Base-by-base conservation (phyloP, 2,329 filamentous ascomycete species). In the Aspergillus pseudotamarii region DNA sequence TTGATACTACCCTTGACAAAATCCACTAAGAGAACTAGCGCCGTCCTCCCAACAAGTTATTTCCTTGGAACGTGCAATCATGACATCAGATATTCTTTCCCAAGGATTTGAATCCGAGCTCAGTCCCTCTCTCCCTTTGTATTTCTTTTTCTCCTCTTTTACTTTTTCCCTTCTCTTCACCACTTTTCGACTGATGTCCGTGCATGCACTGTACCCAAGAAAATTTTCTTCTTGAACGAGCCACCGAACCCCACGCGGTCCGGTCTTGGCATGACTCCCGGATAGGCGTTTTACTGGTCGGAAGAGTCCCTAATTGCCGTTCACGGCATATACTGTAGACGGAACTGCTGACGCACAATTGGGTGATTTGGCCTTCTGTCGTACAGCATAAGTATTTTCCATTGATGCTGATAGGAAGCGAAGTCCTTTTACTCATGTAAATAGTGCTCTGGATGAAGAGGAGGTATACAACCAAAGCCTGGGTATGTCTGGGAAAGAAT, bases 51-150 rank as follows among this genome's bases (percentile, higher is more conserved):
- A 55, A 55, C 51, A 55, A n/a, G 51, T 55, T 55, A 55, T 55
- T 55, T 36, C 51, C 51, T 55, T 55, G 51, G 51, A 55, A 55
- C 51, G 21, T 55, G 34, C 32, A 30, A 55, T 38, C 11, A 55
- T 55, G 51, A 55, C 51, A 55, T 55, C 51, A 55, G 51, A 55
- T 26, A 6, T 21, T 19, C 14, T 32, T 32, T 9, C 28, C n/a
- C 28, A 23, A 32, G 48, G 48, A 34, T 34, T 51, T 19, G 26
- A 51, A 34, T 32, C 48, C 28, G 28, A 10, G 23, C 21, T 50
- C 26, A 30, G 23, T 50, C 46, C 21, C 26, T 28, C 26, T 28
- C 26, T 30, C 26, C 28, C 19, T 53, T 53, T 53, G 50, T n/a
- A 19, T 36, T 54, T 54, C 8, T 19, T 36, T 34, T 36, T 23